A percentile compares a stretch with the other conserved stretches of the same genome.
Evolutionary conservation across 768 basidiomycete genomes (phyloP).

Genomic region (Russula ochroleuca): DNA sequence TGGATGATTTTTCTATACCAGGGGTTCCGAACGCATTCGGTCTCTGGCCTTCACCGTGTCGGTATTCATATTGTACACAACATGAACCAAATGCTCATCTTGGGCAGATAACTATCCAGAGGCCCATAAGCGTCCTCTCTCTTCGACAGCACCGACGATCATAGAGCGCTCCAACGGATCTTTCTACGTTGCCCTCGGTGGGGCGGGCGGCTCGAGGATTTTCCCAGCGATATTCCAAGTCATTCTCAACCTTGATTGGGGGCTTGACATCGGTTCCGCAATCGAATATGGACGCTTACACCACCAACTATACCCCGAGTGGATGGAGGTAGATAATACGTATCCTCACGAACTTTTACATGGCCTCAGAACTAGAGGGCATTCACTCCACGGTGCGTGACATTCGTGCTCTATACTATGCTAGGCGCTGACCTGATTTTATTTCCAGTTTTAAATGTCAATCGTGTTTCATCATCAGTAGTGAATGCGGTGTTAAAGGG

Average conservation of each 20-base stretch:
- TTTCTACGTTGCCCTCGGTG: slow-evolving; percentile 72
- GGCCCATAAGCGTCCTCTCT: slow-evolving; percentile 84
- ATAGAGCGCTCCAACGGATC: slow-evolving; percentile 71
- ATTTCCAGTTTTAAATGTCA: slow-evolving; percentile 54
- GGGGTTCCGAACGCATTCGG: slow-evolving; percentile 82
- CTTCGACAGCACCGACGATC: slow-evolving; percentile 78
- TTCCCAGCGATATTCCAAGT: slow-evolving; percentile 77
- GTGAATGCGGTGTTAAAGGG: slow-evolving; percentile 60
- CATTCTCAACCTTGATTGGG: slow-evolving; percentile 76
- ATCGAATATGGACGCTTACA: slow-evolving; percentile 85
- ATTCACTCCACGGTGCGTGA: slow-evolving; percentile 60
- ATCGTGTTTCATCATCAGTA: slow-evolving; percentile 70
- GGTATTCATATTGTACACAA: slow-evolving; percentile 3
- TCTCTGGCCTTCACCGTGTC: slow-evolving; percentile 72
- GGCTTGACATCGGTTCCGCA: slow-evolving; percentile 70
- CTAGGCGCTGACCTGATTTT: not conserved
- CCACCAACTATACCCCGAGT: slow-evolving; percentile 73
- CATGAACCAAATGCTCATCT: slow-evolving; percentile 8
- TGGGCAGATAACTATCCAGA: slow-evolving; percentile 79
- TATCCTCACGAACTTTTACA: slow-evolving; percentile 56
- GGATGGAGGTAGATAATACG: slow-evolving; percentile 56
- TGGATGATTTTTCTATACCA: slow-evolving; percentile 92
- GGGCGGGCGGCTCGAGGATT: slow-evolving; percentile 84
- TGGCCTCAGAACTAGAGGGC: slow-evolving; percentile 56
- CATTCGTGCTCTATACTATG: slow-evolving; percentile 34